phyloP scores from a whole-genome alignment of 73 alveolate species.

The Effrenium voratum region DNA sequence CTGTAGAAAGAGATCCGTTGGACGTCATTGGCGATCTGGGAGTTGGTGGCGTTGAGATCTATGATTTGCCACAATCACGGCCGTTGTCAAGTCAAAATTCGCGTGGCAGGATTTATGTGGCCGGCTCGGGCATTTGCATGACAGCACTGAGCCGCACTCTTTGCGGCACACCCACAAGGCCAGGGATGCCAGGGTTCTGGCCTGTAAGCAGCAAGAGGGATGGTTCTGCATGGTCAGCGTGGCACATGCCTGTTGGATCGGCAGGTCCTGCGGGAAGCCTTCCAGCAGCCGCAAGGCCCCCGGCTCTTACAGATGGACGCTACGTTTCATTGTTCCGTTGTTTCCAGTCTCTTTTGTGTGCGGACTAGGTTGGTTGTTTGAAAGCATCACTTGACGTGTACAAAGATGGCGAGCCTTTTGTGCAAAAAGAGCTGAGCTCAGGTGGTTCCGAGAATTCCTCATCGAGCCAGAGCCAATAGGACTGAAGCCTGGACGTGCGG shows the following conservation, averaged over 20 bases:
- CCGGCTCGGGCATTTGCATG: conserved; percentile 49
- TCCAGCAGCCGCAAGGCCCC: neutral
- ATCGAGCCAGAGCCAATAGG: conserved; percentile 87
- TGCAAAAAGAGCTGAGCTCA: no score
- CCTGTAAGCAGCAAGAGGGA: neutral
- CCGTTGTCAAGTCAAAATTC: no score
- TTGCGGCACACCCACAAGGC: conserved; percentile 84
- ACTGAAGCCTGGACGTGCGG: neutral
- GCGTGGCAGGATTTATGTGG: conserved; percentile 89
- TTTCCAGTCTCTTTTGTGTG: neutral
- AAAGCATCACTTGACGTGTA: no score
- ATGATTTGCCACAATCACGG: no score
- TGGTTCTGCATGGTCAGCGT: neutral
- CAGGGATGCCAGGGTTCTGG: neutral
- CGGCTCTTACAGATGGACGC: neutral
- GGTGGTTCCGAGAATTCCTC: conserved; percentile 74
- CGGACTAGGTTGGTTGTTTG: neutral
- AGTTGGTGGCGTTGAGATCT: no score
- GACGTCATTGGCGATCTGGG: no score
- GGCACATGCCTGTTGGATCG: neutral
- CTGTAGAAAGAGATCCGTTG: no score
- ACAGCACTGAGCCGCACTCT: conserved; percentile 62
- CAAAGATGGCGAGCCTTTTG: no score
- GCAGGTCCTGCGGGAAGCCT: conserved; percentile 49
- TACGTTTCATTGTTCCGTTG: neutral